A percentile compares a stretch with the other conserved stretches of the same genome.
phyloP scores from a whole-genome alignment of 192 early-diverging fungal genomes.

The Geranomyces michiganensis region DNA sequence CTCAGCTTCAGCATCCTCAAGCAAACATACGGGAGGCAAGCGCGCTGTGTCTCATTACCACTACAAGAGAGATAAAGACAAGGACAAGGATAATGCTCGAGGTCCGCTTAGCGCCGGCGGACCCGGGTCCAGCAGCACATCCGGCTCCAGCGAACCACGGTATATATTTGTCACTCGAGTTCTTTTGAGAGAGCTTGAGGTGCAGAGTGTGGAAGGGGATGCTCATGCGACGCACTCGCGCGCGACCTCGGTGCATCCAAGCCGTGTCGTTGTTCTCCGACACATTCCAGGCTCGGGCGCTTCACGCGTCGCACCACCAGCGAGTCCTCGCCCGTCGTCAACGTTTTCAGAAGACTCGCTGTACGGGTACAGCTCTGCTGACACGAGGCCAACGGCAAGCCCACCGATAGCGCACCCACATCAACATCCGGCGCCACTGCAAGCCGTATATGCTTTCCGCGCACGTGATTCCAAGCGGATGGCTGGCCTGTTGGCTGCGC shows the following conservation, averaged over 20 bases:
- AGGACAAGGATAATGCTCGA: slow-evolving; percentile 7
- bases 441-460: slow-evolving; percentile 34
- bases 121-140: background rate
- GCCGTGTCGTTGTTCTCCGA: slow-evolving; percentile 11
- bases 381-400: background rate
- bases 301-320: background rate
- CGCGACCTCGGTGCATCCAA: too few species aligned
- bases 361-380: background rate
- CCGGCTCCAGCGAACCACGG: background rate
- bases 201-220: slow-evolving; percentile 25
- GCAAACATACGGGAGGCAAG: background rate
- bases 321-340: background rate
- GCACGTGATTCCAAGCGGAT: slow-evolving; percentile 20
- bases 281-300: slow-evolving; percentile 7
- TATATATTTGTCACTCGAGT: slow-evolving; percentile 17
- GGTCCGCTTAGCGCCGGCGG: background rate
- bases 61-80: slow-evolving; percentile 9
- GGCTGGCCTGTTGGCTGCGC: slow-evolving; percentile 28
- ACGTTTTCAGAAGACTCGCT: background rate
- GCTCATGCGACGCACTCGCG: background rate
- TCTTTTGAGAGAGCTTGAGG: slow-evolving; percentile 14
- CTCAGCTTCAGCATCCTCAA: too few species aligned
- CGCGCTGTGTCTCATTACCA: background rate
- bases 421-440: background rate
- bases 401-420: background rate